Evolutionary conservation across 2,329 filamentous ascomycete species (phyloP), one percentile per base, ranked within the genome.

Genomic region (Rutstroemia sp.): DNA sequence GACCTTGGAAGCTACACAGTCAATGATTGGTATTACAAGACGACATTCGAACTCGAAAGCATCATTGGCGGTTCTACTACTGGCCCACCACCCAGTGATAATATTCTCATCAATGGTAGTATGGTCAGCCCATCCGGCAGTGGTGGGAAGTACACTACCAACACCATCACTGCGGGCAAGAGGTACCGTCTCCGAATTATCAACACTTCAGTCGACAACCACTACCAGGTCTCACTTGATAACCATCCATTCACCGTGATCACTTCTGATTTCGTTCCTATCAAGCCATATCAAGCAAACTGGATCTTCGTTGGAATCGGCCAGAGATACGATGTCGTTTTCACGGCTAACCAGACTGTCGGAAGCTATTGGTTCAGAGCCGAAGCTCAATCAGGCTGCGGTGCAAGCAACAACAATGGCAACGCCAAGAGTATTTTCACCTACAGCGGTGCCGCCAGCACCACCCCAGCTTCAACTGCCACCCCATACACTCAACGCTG

Each of bases 231-330:
- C 59, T 71, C 70, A 46, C 76, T 81, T 52, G 78, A 80, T 63
- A 75, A 78, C 54, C 82, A 86, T 66, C 74, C 66, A 0, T 66
- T 86, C 63, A 78, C 72, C 0, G 80, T 86, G 21, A 80, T 86
- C 23, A 73, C 75, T 0, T 70, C 69, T n/a, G 83, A 84, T 57
- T 71, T 84, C 5, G 78, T 85, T 0, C 79, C 82, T 0, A 74
- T 85, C 21, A 59, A 71, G 21, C 81, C 81, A 0, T 85, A 77
- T 59, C 69, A 69, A 0, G 76, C 79, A 1, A 71, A 72, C 0
- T 69, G 69, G 23, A 53, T 81, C 2, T 70, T 71, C 25, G 64
- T 80, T 47, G 72, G 69, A 6, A 60, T 62, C 5, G 63, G 78
- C 48, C 81, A 85, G 63, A 66, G 72, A 60, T 72, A 67, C 61